Conservation (phyloP, 345 rosid genomes). For the Raphanus sativus region DNA sequence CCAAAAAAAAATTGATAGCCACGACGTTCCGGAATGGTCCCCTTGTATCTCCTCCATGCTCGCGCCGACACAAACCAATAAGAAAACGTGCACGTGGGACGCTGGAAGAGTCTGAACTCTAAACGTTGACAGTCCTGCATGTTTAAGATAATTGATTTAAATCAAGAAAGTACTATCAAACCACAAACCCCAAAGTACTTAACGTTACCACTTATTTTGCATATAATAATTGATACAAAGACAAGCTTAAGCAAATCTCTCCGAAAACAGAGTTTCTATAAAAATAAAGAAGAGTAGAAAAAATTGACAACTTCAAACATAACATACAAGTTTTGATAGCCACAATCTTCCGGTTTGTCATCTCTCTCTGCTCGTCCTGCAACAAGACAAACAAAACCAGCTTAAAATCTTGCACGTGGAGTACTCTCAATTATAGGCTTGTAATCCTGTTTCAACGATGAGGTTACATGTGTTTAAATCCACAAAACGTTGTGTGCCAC, state of each 20-base stretch:
- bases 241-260: not conserved
- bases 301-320: too few relatives aligned
- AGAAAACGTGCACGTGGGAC: too few relatives aligned
- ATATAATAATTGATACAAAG: not conserved
- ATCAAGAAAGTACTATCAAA: too few relatives aligned
- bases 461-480: not conserved
- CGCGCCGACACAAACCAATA: too few relatives aligned
- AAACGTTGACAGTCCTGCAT: too few relatives aligned
- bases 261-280: not conserved
- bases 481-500: not conserved
- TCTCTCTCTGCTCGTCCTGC: not conserved
- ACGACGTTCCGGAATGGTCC: too few relatives aligned
- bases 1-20: too few relatives aligned
- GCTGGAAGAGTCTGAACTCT: too few relatives aligned
- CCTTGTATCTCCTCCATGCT: too few relatives aligned
- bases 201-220: not conserved
- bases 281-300: too few relatives aligned
- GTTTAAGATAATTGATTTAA: too few relatives aligned
- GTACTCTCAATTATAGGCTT: not conserved
- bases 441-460: not conserved
- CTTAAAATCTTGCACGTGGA: slow-evolving; percentile 6
- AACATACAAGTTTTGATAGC: not conserved
- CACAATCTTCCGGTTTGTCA: not conserved
- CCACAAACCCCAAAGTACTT: too few relatives aligned
- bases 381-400: not conserved